Evolutionary conservation across 2,329 filamentous ascomycete genomes (phyloP), one percentile per base, ranked within the genome.

Genomic region (Cadophora malorum): DNA sequence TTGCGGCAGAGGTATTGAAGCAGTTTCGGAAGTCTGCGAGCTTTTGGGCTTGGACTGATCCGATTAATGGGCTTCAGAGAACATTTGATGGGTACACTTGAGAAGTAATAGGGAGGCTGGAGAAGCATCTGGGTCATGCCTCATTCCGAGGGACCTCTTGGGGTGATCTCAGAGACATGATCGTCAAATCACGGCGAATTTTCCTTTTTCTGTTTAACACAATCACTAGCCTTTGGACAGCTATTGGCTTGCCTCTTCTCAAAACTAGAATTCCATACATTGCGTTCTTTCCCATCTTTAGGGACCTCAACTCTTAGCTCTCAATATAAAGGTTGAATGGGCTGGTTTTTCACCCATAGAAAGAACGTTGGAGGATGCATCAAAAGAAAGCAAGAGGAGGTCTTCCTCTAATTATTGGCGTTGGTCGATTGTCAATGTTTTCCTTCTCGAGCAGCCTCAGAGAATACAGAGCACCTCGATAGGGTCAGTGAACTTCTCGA

Each of bases 51-150:
- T 59, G 56, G 33, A 59, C 56, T 14, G 56, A 59, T 41, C 56
- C 56, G 8, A 59, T 59, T 9, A 59, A 19, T 28, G 56, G 56
- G n/a, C 56, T 45, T 45, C 56, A 59, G 21, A 41, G 61, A 64
- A 41, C 23, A 0, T 53, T 9, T 55, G 33, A 41, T 38, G 31
- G 47, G 33, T 23, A 53, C 50, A n/a, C 49, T 12, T 53, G 28
- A 49, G 19, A 21, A 1, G 5, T 21, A 21, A 8, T 49, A 19
- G 41, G 41, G 5, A 16, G 14, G 8, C 14, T 38, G 2, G 35
- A 38, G 14, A 14, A 10, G 8, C 9, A 38, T 14, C 14, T 9
- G 35, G 8, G 35, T 38, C 35, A 10, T 9, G 35, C 35, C 35
- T 38, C 28, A 28, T 10, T 38, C 35, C 9, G 35, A 38, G 14